Evolutionary conservation across 768 basidiomycete species (phyloP), one percentile per base, ranked within the genome.

Genomic region (Rhodotorula kratochvilovae): DNA sequence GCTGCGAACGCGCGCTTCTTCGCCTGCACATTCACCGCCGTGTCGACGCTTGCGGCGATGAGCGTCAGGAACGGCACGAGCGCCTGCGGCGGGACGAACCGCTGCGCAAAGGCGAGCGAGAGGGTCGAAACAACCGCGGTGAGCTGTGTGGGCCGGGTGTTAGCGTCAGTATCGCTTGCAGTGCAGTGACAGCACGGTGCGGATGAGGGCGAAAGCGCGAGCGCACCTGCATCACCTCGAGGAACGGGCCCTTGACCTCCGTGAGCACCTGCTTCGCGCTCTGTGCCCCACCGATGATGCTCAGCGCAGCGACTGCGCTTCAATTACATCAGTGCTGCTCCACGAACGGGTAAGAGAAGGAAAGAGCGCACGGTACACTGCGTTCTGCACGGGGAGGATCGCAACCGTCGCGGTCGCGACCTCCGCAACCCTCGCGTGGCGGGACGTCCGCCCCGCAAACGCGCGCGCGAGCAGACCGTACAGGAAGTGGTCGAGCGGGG

Each of bases 331-430:
- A n/a, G 15, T 8, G 3, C 19, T 5, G 12, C 17, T 33, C 43
- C 29, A 3, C 10, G 43, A 2, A 13, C 7, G 16, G 8, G 39
- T 39, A 21, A 29, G 27, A 16, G 10, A 17, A 19, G 3, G 5
- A n/a, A 10, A 16, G 3, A 10, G 29, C 59, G 59, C n/a, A 60
- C 59, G 61, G 61, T 62, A 62, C 5, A 62, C 50, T 2, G 50
- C 50, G 61, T 62, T 62, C n/a, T 62, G 61, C 6, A 62, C 25
- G 4, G 61, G 61, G 13, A 62, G 13, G 50, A 62, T 62, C 12
- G n/a, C 11, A 6, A 33, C 31, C 6, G 36, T 39, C 7, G 50
- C 36, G 1, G 36, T 35, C 5, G 53, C 50, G 16, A 62, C 48
- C 36, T 62, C 61, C 23, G 27, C 35, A 13, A 62, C 10, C 3